These are phyloP conservation scores for Hypocreales sp. DNA, from an alignment of 2,329 filamentous ascomycete species.

Conservation along the genomic window DNA sequence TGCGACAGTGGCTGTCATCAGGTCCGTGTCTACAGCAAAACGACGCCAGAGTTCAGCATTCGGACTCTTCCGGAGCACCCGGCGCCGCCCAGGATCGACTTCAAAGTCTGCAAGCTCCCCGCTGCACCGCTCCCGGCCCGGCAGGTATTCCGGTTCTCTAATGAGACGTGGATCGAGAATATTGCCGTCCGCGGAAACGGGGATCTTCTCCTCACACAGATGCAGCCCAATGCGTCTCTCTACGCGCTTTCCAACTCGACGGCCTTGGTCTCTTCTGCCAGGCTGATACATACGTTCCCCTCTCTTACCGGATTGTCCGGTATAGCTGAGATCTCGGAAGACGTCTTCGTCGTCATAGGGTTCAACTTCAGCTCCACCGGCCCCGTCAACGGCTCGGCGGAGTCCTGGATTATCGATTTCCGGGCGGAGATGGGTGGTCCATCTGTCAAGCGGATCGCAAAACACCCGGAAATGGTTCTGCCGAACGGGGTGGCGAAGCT, in stretches of 20 bases:
- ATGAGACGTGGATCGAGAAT: constrained; percentile 5
- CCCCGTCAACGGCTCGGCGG: background rate
- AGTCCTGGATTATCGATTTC: constrained; percentile 1
- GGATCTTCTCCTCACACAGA: constrained; percentile 2
- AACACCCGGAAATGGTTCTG: background rate
- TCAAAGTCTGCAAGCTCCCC: too few species aligned
- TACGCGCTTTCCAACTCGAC: background rate
- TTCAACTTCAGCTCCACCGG: background rate
- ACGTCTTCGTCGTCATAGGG: constrained; percentile 2
- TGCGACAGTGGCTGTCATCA: too few species aligned
- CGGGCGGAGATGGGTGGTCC: background rate
- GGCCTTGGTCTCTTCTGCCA: background rate
- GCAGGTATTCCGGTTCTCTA: too few species aligned
- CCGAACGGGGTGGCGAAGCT: background rate
- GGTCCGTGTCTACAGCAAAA: too few species aligned
- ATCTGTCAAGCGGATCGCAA: background rate
- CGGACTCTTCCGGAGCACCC: too few species aligned
- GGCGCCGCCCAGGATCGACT: too few species aligned
- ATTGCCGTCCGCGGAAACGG: constrained; percentile 3
- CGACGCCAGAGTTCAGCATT: too few species aligned
- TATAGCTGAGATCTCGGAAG: constrained; percentile 1
- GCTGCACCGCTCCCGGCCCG: too few species aligned
- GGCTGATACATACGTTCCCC: background rate
- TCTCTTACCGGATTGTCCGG: constrained; percentile 1
- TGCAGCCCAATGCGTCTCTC: constrained; percentile 1